Evolutionary conservation across 1,139 yeast species (phyloP).

Genomic region (Candida gigantensis): DNA sequence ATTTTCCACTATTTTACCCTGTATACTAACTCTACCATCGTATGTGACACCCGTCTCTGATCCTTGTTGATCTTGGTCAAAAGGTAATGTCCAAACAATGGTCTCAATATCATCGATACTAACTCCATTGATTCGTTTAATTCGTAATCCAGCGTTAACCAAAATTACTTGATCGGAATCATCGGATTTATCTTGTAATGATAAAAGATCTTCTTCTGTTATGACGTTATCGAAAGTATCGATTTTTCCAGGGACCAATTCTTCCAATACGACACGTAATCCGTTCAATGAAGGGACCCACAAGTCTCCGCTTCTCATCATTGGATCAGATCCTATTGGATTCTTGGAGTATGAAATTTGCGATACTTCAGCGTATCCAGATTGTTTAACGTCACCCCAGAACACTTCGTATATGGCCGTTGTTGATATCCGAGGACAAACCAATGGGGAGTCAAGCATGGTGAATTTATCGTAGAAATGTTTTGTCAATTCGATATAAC

Average conservation of each 20-base stretch:
- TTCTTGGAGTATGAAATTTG: conserved; percentile 21
- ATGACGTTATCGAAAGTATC: conserved; percentile 31
- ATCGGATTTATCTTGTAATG: conserved; percentile 12
- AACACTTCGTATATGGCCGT: conserved; percentile 31
- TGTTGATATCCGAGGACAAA: conserved; percentile 29
- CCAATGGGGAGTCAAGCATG: conserved; percentile 21
- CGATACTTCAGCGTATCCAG: conserved; percentile 26
- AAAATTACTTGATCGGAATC: conserved; percentile 3
- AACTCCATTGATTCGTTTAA: conserved; percentile 39
- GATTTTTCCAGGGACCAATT: conserved; percentile 29
- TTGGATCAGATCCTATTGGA: conserved; percentile 14
- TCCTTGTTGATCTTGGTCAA: conserved; percentile 15
- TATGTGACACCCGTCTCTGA: conserved; percentile 20
- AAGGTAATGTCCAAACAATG: conserved; percentile 34
- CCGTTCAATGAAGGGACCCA: conserved; percentile 40
- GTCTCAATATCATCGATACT: conserved; percentile 21
- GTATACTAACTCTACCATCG: conserved; percentile 31
- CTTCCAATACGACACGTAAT: conserved; percentile 41
- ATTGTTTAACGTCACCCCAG: conserved; percentile 33
- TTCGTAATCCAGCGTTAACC: conserved; percentile 24
- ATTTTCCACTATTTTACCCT: conserved; percentile 40
- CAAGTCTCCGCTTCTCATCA: conserved; percentile 23
- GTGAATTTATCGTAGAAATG: conserved; percentile 33
- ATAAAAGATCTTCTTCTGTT: conserved; percentile 25
- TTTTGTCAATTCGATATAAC: conserved; percentile 33